Percentiles rank a stretch among this genome's conserved stretches.
These are phyloP conservation scores for Colletotrichum sp. DNA, from an alignment of 2,329 filamentous ascomycete species.

Conservation along the genomic window DNA sequence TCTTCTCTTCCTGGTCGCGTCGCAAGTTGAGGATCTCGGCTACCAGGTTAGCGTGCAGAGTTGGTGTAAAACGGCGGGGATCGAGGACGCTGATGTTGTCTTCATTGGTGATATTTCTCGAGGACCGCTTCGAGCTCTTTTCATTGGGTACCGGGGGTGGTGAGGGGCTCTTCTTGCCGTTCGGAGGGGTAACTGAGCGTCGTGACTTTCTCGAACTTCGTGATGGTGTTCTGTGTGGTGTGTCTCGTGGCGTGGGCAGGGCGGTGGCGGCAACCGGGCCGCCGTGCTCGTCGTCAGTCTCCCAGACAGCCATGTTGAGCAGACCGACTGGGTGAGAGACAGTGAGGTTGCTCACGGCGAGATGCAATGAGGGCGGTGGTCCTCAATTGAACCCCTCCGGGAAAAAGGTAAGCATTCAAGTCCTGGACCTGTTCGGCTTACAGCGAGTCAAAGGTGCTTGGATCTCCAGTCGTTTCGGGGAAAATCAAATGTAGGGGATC, in stretches of 20 bases:
- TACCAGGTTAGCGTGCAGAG: slow-evolving; percentile 90
- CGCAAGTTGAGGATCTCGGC: slow-evolving; percentile 90
- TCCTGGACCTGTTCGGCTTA: neutral
- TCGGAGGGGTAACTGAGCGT: slow-evolving; percentile 69
- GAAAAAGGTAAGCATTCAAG: slow-evolving; percentile 12
- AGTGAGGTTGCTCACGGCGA: neutral
- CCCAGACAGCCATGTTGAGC: slow-evolving; percentile 59
- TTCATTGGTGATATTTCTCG: slow-evolving; percentile 65
- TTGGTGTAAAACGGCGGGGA: slow-evolving; percentile 91
- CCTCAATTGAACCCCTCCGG: slow-evolving; percentile 16
- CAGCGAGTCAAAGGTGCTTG: slow-evolving; percentile 14
- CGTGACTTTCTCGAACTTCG: slow-evolving; percentile 65
- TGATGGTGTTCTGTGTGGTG: slow-evolving; percentile 76
- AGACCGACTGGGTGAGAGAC: neutral
- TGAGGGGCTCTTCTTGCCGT: slow-evolving; percentile 57
- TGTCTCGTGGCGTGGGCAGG: slow-evolving; percentile 73
- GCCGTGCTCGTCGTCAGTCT: slow-evolving; percentile 67
- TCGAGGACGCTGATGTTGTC: slow-evolving; percentile 80
- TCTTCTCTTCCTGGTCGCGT: slow-evolving; percentile 89
- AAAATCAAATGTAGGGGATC: slow-evolving; percentile 16
- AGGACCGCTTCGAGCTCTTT: slow-evolving; percentile 53
- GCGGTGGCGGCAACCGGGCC: slow-evolving; percentile 57
- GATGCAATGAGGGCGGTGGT: neutral
- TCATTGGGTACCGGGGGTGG: slow-evolving; percentile 54
- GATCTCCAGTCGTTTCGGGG: slow-evolving; percentile 15